Evolutionary conservation across 148 eudicot genomes (phyloP), one percentile per base, ranked within the genome.

Genomic region (Cornus suecica): DNA sequence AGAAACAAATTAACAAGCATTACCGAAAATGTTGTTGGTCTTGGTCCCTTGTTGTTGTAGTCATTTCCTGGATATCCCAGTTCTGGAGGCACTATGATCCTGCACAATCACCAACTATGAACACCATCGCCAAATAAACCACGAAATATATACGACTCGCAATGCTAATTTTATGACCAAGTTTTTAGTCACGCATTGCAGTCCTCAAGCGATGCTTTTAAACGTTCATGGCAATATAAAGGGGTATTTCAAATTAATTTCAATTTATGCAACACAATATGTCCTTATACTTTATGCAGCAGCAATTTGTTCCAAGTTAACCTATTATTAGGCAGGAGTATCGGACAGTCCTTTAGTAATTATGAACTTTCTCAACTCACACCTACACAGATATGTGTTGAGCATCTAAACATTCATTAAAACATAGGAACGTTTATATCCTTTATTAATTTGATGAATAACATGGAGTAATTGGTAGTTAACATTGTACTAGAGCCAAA

Each of bases 1-100:
- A 41, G 37, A 14, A 8, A 65, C 5, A 31, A 28, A 10, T 31
- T n/a, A n/a, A n/a, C n/a, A 24, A 24, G 34, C 9, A 28, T 66
- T 89, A 94, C 99, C 86, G 99, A 95, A 81, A 95, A 95, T 61
- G 99, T 95, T 24, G 91, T 92, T 78, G 99, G 99, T 83, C 85
- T 86, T 30, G 99, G 97, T 45, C 97, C 99, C 77, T 74, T 86
- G 89, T 91, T 92, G 84, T 88, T 87, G 80, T 61, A 95, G 85
- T 95, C 94, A 71, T 84, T 83, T 10, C 85, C 91, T 78, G 99
- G 99, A 80, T 95, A 95, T 68, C 99, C 99, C 77, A 94, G 77
- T 67, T 95, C 97, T 25, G 97, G 99, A 70, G 99, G 99, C 68
- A 95, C 99, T 81, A 95, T 69, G 69, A 95, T 86, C 92, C 99